Base-by-base conservation (phyloP, 2,329 filamentous ascomycete species). In the Trichoderma sp. region DNA sequence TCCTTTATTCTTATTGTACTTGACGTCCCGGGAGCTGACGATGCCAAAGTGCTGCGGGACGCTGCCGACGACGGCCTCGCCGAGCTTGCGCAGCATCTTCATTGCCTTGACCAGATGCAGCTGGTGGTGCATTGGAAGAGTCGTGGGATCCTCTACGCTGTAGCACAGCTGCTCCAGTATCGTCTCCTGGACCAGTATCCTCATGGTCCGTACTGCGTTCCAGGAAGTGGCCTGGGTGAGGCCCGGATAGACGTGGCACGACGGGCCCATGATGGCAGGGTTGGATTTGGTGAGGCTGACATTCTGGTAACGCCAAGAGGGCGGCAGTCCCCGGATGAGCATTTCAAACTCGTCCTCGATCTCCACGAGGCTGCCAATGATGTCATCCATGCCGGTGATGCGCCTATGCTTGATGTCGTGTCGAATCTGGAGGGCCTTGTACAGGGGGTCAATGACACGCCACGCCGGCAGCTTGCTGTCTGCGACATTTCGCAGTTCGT, bases 21-120 rank as follows among this genome's bases (percentile, higher is more conserved):
- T 75, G 21, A 79, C 75, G 70, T 81, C 80, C 59, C 75, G 75
- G 13, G 81, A 78, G 68, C 78, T 81, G 58, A 85, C 77, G n/a
- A 84, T 76, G 37, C 83, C 83, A 54, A 85, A 82, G 71, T 85
- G 81, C 72, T 85, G 83, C 0, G 84, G 84, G 2, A 85, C 79
- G 63, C 80, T 84, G 55, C 83, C 82, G 51, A 81, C 75, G 58
- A 85, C 80, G 32, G 80, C 80, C 54, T 80, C 76, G 64, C 80
- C 77, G 30, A 85, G 76, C 60, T 77, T 77, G 61, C 79, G 76
- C 34, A 85, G 75, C 66, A 81, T 71, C 39, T 74, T 75, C 66
- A 80, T 79, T 4, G 77, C 76, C 69, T 76, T 81, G 24, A 81
- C 78, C 21, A 81, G 74, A 32, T 77, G 76, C 60, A 78, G 74